Conservation (phyloP, 768 basidiomycete species). For the Leccinum barrowsii region DNA sequence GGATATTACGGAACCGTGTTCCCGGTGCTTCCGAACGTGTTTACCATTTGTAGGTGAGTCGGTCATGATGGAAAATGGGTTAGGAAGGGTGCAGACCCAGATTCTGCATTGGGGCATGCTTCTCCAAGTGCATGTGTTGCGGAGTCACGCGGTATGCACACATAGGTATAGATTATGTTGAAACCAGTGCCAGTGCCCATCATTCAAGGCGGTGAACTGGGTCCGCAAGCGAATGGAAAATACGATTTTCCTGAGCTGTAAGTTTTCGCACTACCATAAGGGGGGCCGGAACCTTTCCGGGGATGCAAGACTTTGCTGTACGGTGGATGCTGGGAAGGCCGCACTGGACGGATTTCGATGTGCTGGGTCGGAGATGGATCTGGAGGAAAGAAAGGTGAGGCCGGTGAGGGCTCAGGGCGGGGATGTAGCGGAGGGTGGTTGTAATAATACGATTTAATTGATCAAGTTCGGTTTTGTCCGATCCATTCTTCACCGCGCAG, state of each 20-base stretch:
- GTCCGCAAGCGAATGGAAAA: constrained; percentile 42
- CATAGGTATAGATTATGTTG: background rate
- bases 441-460: background rate
- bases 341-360: background rate
- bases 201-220: constrained; percentile 19
- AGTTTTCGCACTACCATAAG: constrained; percentile 28
- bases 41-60: constrained; percentile 1
- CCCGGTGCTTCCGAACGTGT: constrained; percentile 30
- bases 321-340: background rate
- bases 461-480: constrained; percentile 28
- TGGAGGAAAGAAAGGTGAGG: too few relatives aligned
- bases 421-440: constrained; percentile 16
- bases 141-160: constrained; percentile 4
- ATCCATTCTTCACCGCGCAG: constrained; percentile 32
- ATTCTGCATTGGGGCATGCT: constrained; percentile 1
- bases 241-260: constrained; percentile 44
- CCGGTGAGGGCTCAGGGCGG: constrained; percentile 13
- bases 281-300: background rate
- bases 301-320: background rate
- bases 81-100: background rate
- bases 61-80: background rate
- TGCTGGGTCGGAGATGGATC: constrained; percentile 1
- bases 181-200: constrained; percentile 2
- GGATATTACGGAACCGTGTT: constrained; percentile 50
- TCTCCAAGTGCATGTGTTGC: background rate